Evolutionary conservation across 2,329 filamentous ascomycete genomes (phyloP), one percentile per base, ranked within the genome.

Genomic region (Hypomyces rosellus): DNA sequence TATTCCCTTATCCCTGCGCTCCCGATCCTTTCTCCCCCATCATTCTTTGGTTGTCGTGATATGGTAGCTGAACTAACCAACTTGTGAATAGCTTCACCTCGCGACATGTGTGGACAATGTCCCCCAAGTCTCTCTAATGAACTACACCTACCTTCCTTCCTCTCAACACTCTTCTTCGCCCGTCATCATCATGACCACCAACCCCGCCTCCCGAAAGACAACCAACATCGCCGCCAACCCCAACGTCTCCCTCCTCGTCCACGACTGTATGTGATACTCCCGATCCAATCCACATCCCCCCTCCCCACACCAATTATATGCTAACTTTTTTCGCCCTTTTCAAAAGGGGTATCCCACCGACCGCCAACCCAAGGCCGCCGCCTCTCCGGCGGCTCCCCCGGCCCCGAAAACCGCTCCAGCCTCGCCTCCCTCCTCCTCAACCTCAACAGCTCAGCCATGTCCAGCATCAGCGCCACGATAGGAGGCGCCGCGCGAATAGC

Each of bases 91-190:
- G 90, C 89, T 99, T 58, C 92, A 97, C 70, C 86, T 99, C 47
- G 91, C 93, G 60, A 97, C 93, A 51, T 95, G 88, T 68, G 83
- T 83, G 59, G 77, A 86, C 58, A 86, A 92, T 63, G 76, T 83
- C 55, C 93, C 93, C 7, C 89, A 96, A 67, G 88, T 97, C 59
- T 93, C 90, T 34, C 82, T 99, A 57, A 97, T 97, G 93, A 96
- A 95, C 75, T 97, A 96, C 75, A 97, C 93, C 64, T 97, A 96
- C 71, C 86, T 99, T 20, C 86, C 90, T 36, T 82, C 78, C 5
- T 88, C 87, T 13, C 84, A 83, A 38, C 85, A 83, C 68, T 78
- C 81, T 36, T 65, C 77, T 46, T 70, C 74, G n/a, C 85, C 89
- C 13, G 86, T 90, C 56, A 95, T 97, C 64, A 86, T 96, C 76